Conservation (phyloP, 495 filamentous ascomycete genomes). For the Elaphomyces granulatus region DNA sequence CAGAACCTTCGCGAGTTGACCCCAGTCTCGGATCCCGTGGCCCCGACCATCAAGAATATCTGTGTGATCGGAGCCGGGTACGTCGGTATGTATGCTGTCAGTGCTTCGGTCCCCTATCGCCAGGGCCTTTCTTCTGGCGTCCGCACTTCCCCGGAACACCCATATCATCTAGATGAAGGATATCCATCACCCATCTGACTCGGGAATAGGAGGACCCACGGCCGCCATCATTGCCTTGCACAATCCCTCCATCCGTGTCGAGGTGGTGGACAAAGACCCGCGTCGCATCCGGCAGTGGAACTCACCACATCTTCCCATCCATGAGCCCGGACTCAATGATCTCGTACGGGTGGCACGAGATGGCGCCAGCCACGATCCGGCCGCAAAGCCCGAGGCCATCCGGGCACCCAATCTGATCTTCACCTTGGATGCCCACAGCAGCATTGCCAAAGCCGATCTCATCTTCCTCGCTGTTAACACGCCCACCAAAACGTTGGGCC, state of each 20-base stretch:
- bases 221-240: constrained; percentile 60
- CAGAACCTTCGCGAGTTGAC: constrained; percentile 5
- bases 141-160: too few species aligned
- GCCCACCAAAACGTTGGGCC: constrained; percentile 57
- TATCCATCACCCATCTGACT: too few species aligned
- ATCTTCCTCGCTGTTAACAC: constrained; percentile 73
- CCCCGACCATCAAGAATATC: too few species aligned
- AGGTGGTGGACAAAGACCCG: constrained; percentile 56
- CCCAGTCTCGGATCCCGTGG: too few species aligned
- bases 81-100: too few species aligned
- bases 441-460: constrained; percentile 54
- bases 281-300: constrained; percentile 58
- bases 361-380: constrained; percentile 18
- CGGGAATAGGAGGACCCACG: constrained; percentile 50
- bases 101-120: too few species aligned
- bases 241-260: constrained; percentile 51
- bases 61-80: constrained; percentile 53
- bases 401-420: constrained; percentile 53
- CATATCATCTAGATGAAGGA: too few species aligned
- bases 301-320: constrained; percentile 57
- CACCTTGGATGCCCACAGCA: constrained; percentile 45
- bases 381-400: constrained; percentile 26
- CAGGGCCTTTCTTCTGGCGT: too few species aligned
- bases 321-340: constrained; percentile 57
- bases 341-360: constrained; percentile 52